phyloP scores from a whole-genome alignment of 768 basidiomycete genomes.

The Cyclocybe cylindracea region DNA sequence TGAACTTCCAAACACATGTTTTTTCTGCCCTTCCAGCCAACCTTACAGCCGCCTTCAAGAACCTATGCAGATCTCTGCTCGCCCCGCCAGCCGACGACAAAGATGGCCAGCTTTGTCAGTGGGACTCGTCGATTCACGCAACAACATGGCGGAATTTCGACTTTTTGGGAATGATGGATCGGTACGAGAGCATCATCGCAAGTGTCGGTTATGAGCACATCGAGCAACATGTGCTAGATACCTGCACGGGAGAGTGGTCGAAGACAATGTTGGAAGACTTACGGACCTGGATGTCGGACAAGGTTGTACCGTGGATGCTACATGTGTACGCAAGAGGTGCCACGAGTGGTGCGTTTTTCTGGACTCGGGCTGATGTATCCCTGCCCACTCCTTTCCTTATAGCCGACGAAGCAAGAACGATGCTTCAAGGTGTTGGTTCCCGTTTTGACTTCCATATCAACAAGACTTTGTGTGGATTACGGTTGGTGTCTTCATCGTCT shows the following conservation, averaged over 20 bases:
- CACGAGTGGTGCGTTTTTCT: conserved; percentile 14
- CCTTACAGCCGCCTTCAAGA: conserved; percentile 70
- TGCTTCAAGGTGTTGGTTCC: conserved; percentile 77
- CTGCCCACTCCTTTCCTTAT: conserved; percentile 5
- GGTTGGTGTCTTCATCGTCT: conserved; percentile 44
- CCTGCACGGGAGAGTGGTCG: conserved; percentile 72
- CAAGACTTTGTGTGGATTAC: conserved; percentile 84
- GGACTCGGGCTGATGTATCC: conserved; percentile 1
- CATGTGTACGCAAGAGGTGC: too few relatives aligned
- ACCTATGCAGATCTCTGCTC: conserved; percentile 63
- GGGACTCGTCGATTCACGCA: conserved; percentile 12
- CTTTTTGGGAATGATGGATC: conserved; percentile 72
- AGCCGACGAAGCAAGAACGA: conserved; percentile 71
- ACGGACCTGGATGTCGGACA: conserved; percentile 76
- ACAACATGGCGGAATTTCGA: conserved; percentile 49
- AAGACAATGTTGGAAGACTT: conserved; percentile 61
- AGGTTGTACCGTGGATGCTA: conserved; percentile 86
- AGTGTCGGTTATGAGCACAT: conserved; percentile 87
- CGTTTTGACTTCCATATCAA: conserved; percentile 93
- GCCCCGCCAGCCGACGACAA: conserved; percentile 29
- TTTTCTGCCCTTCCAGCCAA: conserved; percentile 70
- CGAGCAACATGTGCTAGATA: conserved; percentile 66
- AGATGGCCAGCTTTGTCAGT: background rate
- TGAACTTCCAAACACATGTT: conserved; percentile 72
- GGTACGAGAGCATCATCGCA: conserved; percentile 82